Base-by-base conservation (phyloP, 2,329 filamentous ascomycete species). In the Alternaria tenuissima region DNA sequence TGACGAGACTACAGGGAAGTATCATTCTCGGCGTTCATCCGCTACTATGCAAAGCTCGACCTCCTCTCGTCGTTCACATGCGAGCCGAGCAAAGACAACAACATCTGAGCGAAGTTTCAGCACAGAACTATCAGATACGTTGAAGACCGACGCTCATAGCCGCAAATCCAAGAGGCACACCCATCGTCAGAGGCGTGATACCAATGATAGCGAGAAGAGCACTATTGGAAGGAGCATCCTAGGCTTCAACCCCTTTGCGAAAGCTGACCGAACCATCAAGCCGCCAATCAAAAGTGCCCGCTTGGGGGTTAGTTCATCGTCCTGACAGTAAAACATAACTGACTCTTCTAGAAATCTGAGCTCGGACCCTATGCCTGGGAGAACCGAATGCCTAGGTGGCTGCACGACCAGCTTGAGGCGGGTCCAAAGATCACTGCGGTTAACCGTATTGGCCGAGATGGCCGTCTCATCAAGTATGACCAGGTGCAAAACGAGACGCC, bases 301-400 rank as follows among this genome's bases (percentile, higher is more conserved):
- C 26, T 72, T 79, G 42, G 77, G 76, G 16, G 77, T 78, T 71
- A 65, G 76, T 73, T 4, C 20, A 22, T n/a, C 7, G 3, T 41
- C 20, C 28, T 43, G 7, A 4, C 1, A 41, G 30, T 16, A 18
- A 28, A 14, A 51, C 68, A 74, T n/a, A 41, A 47, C 68, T 75
- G 41, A 77, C 36, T 11, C n/a, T 20, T 32, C 64, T 66, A 82
- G 71, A 79, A 75, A 70, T 70, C 70, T 6, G 81, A 83, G 62
- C 76, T 83, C 6, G 82, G 82, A n/a, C 81, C 82, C 12, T 72
- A 83, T 66, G 81, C 81, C 0, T 82, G 74, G 69, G 82, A 84
- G 62, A 75, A 80, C 12, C 69, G 68, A 34, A 83, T 84, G 82
- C 82, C 82, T 5, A 68, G 57, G 32, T 76, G 78, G 71, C 76